Base-by-base conservation (phyloP, 306 rosid species). In the Vigna nakashimae region DNA sequence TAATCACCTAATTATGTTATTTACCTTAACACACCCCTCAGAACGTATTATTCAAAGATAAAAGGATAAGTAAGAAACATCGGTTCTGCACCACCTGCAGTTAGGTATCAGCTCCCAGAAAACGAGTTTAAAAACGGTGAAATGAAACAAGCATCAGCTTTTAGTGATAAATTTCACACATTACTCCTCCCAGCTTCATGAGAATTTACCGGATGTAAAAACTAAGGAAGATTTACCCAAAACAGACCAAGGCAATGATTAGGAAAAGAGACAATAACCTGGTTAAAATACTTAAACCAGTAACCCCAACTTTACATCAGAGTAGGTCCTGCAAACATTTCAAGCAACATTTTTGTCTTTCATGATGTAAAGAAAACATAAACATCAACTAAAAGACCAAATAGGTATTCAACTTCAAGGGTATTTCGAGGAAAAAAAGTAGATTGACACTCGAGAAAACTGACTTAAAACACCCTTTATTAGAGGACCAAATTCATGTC, bases 171-270 rank as follows among this genome's bases (percentile, higher is more conserved):
- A 10, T 55, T 53, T 73, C 62, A 55, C 34, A 2, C 22, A 32
- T 9, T 43, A n/a, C 49, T 76, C 49, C 62, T 43, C 58, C 36
- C 38, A 12, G 17, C 57, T 65, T 62, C 74, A 30, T 64, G 17
- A 17, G 62, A 24, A 53, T 6, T 4, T 15, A 70, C 28, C 40
- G 14, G 64, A 48, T 43, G 11, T 16, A 79, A 67, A 34, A 52
- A 45, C 52, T 36, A 5, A 4, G 15, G 16, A 65, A 78, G 75
- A 58, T 12, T 76, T 22, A 2, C n/a, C 30, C 57, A 71, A 58
- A 8, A 10, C 4, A 15, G 24, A 30, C 7, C 17, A 26, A 5
- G 13, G 38, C 2, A 24, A 56, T 20, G 62, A 9, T 56, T 56
- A 56, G 32, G 22, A 56, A 56, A 53, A 56, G 12, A 7, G 62